Evolutionary conservation across 371 early-diverging fungal genomes (phyloP).

Genomic region (Mortierella sp.): DNA sequence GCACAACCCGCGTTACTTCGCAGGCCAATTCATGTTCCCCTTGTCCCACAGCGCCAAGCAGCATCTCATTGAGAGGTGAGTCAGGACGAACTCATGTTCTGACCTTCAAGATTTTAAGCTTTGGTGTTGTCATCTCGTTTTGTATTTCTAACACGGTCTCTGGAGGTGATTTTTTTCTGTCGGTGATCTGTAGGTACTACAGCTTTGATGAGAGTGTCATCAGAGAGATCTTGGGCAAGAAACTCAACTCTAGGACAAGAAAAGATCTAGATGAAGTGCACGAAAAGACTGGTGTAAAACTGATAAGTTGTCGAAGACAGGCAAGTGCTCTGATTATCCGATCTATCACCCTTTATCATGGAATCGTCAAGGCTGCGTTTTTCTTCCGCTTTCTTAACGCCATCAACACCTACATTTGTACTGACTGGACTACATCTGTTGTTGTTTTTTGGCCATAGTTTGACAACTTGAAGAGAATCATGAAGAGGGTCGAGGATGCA

Average conservation of each 20-base stretch:
- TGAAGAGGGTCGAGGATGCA: constrained; percentile 67
- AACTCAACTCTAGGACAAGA: constrained; percentile 58
- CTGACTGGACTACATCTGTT: neutral
- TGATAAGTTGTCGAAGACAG: constrained; percentile 66
- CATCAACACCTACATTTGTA: neutral
- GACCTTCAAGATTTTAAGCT: too few relatives aligned
- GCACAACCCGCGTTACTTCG: constrained; percentile 56
- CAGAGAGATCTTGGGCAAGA: constrained; percentile 65
- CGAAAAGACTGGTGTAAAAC: constrained; percentile 57
- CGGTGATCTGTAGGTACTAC: constrained; percentile 62
- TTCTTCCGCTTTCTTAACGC: too few relatives aligned
- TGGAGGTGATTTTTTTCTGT: neutral
- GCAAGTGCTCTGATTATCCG: too few relatives aligned
- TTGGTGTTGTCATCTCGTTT: too few relatives aligned
- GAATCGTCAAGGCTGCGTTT: neutral
- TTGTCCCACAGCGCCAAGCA: constrained; percentile 50
- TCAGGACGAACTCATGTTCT: too few relatives aligned
- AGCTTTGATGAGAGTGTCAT: constrained; percentile 64
- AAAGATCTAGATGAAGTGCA: constrained; percentile 61
- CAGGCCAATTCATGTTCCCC: constrained; percentile 54
- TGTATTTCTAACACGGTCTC: too few relatives aligned
- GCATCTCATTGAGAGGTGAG: constrained; percentile 49
- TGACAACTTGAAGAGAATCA: constrained; percentile 72
- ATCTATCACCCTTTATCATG: too few relatives aligned
- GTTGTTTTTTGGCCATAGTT: constrained; percentile 46